A percentile compares a stretch with the other conserved stretches of the same genome.
Conservation (phyloP, 129 eudicot genomes). For the Smallanthus sonchifolius region DNA sequence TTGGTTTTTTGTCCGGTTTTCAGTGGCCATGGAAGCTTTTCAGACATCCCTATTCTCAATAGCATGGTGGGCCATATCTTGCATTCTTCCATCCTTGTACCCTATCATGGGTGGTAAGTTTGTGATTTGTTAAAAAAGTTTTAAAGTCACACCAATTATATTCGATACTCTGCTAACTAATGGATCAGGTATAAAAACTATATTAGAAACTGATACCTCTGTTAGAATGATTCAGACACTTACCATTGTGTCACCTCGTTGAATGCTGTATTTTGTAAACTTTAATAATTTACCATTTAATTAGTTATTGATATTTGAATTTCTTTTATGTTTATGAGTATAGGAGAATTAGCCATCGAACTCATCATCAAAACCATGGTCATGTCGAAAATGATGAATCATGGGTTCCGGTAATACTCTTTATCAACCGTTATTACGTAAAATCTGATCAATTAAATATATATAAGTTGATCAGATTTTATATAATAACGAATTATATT, state of each 20-base stretch:
- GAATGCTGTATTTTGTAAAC: too few species aligned
- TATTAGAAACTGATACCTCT: too few species aligned
- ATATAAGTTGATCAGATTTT: not conserved
- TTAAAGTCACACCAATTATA: too few species aligned
- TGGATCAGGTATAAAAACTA: too few species aligned
- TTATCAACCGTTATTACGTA: not conserved
- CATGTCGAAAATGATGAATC: conserved; percentile 82
- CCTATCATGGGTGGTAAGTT: conserved; percentile 81
- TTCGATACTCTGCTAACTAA: too few species aligned
- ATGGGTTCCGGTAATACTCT: conserved; percentile 75
- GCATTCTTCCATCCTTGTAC: conserved; percentile 80
- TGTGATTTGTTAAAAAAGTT: not conserved
- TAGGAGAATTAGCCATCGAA: conserved; percentile 83
- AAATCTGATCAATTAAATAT: not conserved
- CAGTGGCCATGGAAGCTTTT: conserved; percentile 91
- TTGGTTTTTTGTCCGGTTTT: not conserved
- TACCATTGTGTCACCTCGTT: too few species aligned
- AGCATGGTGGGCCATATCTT: conserved; percentile 64
- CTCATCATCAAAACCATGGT: conserved; percentile 88
- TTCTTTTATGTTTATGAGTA: not conserved
- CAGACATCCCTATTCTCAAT: conserved; percentile 53
- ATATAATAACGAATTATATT: not conserved
- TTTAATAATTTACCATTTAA: not conserved
- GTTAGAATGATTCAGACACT: too few species aligned
- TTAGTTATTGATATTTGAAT: not conserved